Base-by-base conservation (phyloP, 2,329 filamentous ascomycete species). In the Penicillium sp. region DNA sequence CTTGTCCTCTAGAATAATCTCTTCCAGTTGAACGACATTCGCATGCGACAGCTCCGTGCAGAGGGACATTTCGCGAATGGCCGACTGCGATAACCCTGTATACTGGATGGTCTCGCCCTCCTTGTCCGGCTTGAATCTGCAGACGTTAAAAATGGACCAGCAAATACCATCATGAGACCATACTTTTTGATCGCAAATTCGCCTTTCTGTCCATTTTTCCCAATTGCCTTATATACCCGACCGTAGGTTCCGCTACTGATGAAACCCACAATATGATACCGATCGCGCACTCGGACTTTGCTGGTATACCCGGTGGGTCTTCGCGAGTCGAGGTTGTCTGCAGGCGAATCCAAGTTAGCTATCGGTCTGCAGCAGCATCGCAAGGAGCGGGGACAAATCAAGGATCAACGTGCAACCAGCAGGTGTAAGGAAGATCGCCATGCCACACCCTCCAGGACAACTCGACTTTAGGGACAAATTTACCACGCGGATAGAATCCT, bases 161-260 rank as follows among this genome's bases (percentile, higher is more conserved):
- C n/a, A 27, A 26, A 27, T 15, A 30, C 18, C 31, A 15, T 35
- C 11, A 17, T 35, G 11, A 41, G 4, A 32, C 59, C 66, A 56
- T 64, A 95, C 77, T 98, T 98, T 63, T 98, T 98, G 72, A 98
- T 98, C 54, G 92, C 92, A 60, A 95, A 95, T 58, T 95, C 87
- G 47, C 85, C 85, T 35, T 79, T 68, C 61, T 81, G 71, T 54
- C 80, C 78, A 69, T 84, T 76, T 48, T 82, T 80, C 53, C 85
- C 80, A 29, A 87, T 73, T 12, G 92, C 92, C 62, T 98, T 98
- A 77, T 96, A 98, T 6, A 98, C 92, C 20, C 92, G 83, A 23
- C 92, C 92, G 76, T 98, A 98, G 11, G 92, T 98, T 31, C 92
- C 92, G 53, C 87, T 95, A 61, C 87, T 95, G 55, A 98, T 98